Evolutionary conservation across 345 rosid genomes (phyloP), one percentile per base, ranked within the genome.

Genomic region (Anacardium occidentale): DNA sequence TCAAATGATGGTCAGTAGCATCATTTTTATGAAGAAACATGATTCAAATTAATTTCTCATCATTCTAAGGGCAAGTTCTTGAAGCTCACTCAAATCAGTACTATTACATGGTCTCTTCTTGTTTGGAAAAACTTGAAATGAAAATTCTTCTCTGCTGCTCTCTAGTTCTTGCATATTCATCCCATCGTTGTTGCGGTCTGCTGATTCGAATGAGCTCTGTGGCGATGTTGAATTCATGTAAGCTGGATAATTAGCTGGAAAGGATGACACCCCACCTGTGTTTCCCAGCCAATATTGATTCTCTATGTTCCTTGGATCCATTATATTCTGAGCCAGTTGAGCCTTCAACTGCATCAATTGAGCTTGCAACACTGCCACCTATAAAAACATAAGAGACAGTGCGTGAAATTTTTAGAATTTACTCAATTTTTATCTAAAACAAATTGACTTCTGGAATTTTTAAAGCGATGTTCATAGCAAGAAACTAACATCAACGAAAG

Each of bases 301-400:
- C 47, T 77, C 77, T 11, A 63, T 32, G 69, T 22, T 75, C 12
- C 75, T 56, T 58, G 85, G 60, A 61, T 80, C 83, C 70, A 70
- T 71, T 66, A 78, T 75, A 75, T 78, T 82, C 52, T 85, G 89
- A 37, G 85, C 90, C 37, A 92, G 71, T 45, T 87, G 96, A 68
- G 94, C 87, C 81, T 88, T 92, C 78, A 82, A 83, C 84, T 91
- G 96, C 91, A 89, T 87, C 84, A 95, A 57, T 76, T 95, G 99
- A 14, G 93, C 87, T 83, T 95, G 98, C 73, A 95, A 80, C 69
- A 62, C 82, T 53, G 98, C 92, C 75, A 95, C 97, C 99, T 90
- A 25, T 77, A 64, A 47, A n/a, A 20, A 3, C 10, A 18, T 15
- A 37, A 3, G 3, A 20, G 10, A 62, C 25, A 21, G 2, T 37